Evolutionary conservation across 495 filamentous ascomycete genomes (phyloP).

Genomic region (Hypoxylon fuscum): DNA sequence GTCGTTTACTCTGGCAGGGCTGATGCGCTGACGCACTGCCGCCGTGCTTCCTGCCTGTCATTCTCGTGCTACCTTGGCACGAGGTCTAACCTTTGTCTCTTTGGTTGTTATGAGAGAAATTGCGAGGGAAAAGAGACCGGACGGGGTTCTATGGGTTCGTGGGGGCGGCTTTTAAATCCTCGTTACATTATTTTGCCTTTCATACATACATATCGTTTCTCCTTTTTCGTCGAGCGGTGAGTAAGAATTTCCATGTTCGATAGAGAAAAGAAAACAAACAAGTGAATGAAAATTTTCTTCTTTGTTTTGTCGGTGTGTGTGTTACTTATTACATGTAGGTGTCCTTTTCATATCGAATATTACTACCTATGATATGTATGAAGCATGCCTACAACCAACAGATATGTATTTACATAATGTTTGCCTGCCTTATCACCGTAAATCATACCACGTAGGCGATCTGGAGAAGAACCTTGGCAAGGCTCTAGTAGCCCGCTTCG

Average conservation of each 20-base stretch:
- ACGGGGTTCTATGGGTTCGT: conserved; percentile 12
- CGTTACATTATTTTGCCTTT: background rate
- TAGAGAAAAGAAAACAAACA: background rate
- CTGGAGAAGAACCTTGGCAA: conserved; percentile 34
- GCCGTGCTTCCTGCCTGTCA: conserved; percentile 34
- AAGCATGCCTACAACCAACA: background rate
- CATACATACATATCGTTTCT: conserved; percentile 7
- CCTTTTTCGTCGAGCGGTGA: conserved; percentile 25
- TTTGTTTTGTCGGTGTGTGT: conserved; percentile 14
- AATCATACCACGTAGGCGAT: conserved; percentile 13
- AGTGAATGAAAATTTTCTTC: conserved; percentile 2
- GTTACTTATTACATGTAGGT: conserved; percentile 22
- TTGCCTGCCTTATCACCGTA: conserved; percentile 20
- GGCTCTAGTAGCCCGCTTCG: conserved; percentile 32
- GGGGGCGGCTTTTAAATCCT: conserved; percentile 16
- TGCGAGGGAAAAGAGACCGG: background rate
- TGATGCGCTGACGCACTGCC: conserved; percentile 36
- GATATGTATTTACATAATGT: conserved; percentile 14
- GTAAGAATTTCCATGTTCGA: conserved; percentile 12
- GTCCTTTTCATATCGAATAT: conserved; percentile 35
- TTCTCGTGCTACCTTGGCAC: conserved; percentile 26
- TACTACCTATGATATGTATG: conserved; percentile 26
- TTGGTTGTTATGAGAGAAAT: conserved; percentile 23
- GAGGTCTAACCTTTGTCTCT: conserved; percentile 1
- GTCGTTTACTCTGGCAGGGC: conserved; percentile 29